Conservation (phyloP, 208 protist genomes). For the Wallacemonas collosoma region DNA sequence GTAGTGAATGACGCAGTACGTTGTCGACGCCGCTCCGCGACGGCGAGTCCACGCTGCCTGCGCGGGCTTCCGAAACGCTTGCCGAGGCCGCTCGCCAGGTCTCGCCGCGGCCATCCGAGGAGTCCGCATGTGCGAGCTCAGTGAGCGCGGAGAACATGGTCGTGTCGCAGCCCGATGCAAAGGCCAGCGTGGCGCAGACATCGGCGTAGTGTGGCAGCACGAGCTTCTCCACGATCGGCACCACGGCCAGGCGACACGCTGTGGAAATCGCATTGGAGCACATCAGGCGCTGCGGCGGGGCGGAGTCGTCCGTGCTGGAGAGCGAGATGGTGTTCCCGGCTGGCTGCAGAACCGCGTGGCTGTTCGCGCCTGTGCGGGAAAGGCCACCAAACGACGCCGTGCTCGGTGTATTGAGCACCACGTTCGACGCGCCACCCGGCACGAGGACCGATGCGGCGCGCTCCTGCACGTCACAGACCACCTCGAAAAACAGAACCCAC, state of each 20-base stretch:
- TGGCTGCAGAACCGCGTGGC: not conserved
- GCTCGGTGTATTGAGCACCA: not conserved
- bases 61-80: not conserved
- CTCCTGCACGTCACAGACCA: constrained; percentile 45
- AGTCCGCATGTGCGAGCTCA: not conserved
- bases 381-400: not conserved
- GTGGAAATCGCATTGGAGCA: not conserved
- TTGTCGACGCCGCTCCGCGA: not conserved
- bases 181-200: not conserved
- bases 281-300: not conserved
- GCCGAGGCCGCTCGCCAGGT: not conserved
- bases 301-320: constrained; percentile 1
- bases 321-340: not conserved
- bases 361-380: not conserved
- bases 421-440: not conserved
- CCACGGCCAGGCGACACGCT: not conserved
- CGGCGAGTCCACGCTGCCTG: not conserved
- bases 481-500: constrained; percentile 33
- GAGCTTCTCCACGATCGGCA: constrained; percentile 6
- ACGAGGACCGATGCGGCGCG: not conserved
- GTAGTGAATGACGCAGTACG: constrained; percentile 5
- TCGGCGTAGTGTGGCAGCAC: constrained; percentile 12
- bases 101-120: not conserved
- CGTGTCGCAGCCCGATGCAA: not conserved
- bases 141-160: not conserved